Evolutionary conservation across 345 rosid genomes (phyloP).

Genomic region (Arabidopsis suecica): DNA sequence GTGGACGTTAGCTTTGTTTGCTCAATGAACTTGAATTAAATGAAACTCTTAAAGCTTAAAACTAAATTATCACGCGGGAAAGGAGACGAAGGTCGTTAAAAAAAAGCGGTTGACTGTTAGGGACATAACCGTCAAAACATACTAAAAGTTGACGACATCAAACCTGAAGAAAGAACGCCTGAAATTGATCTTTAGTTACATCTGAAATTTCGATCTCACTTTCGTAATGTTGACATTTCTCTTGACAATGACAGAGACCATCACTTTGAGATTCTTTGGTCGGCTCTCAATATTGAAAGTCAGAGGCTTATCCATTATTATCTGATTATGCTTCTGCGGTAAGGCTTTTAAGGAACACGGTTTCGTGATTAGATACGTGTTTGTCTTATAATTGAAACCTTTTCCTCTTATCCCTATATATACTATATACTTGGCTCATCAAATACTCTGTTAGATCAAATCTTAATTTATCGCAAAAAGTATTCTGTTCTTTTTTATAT

Average conservation of each 20-base stretch:
- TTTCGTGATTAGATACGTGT: slow-evolving; percentile 3
- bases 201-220: slow-evolving; percentile 31
- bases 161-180: background rate
- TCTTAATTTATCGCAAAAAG: background rate
- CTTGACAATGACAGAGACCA: slow-evolving; percentile 20
- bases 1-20: background rate
- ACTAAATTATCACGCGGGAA: slow-evolving; percentile 18
- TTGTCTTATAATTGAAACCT: slow-evolving; percentile 1
- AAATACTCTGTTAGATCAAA: background rate
- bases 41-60: background rate
- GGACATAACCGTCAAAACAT: slow-evolving; percentile 3
- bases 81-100: slow-evolving; percentile 13
- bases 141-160: slow-evolving; percentile 22
- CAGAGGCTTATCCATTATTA: slow-evolving; percentile 24
- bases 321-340: background rate
- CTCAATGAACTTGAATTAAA: background rate
- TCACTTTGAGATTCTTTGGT: slow-evolving; percentile 30
- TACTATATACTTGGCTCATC: background rate
- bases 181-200: background rate
- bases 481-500: background rate
- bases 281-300: slow-evolving; percentile 29
- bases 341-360: slow-evolving; percentile 7
- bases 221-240: slow-evolving; percentile 15
- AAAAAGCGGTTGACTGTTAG: background rate
- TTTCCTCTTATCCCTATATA: background rate